Evolutionary conservation across 2,329 filamentous ascomycete species (phyloP), one percentile per base, ranked within the genome.

Genomic region (Ceratocystis destructans): DNA sequence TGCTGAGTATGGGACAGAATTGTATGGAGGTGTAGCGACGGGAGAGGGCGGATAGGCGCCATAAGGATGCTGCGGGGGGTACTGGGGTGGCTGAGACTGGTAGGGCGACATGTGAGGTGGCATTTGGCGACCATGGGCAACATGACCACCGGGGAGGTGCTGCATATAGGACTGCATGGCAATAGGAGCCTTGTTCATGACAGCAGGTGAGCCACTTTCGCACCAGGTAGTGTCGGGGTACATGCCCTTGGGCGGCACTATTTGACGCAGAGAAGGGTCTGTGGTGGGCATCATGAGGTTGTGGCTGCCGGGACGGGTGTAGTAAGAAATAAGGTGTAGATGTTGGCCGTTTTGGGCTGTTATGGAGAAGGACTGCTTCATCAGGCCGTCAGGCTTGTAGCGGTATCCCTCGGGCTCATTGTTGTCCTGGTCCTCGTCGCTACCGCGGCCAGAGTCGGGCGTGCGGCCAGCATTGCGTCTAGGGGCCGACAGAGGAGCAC

Each of bases 341-440:
- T 97, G 94, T 72, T 96, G 91, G 70, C 90, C 72, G 46, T 82
- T 86, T 1, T 89, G 90, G 1, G 94, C 97, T 25, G 92, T 96
- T 77, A 99, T 97, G 78, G 93, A 97, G 81, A 97, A 99, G 0
- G 94, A 97, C 77, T 99, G 94, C 82, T 99, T 99, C 91, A 97
- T 96, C 3, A 99, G 82, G 0, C 94, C 94, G 72, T 99, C 94
- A 8, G 88, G 89, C 80, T 96, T 99, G 78, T 96, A 96, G 70
- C 90, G 82, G 75, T 96, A 96, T 53, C 91, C 91, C 74, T 96
- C 91, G 0, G 89, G 90, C 72, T 95, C 90, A 71, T 85, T 88
- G 65, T 89, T 87, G 70, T 91, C 88, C 62, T 89, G 89, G 71
- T 95, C 89, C 62, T 94, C 92, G 72, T 96, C 90, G 73, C 89